Base-by-base conservation (phyloP, 257 asterid genomes). In the Ilex asprella region DNA sequence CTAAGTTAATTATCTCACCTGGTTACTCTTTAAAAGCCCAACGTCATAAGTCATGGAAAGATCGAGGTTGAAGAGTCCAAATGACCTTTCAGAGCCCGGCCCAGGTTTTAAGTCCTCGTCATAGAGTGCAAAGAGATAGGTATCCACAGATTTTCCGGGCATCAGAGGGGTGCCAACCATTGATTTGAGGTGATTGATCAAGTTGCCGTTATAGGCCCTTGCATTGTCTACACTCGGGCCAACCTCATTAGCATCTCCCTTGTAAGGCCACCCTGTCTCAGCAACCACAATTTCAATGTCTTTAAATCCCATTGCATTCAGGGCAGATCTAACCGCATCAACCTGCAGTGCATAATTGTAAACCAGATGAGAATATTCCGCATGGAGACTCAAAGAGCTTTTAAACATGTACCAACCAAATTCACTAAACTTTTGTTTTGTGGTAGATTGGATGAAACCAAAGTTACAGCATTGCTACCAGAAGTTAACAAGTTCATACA, bases 241-340 rank as follows among this genome's bases (percentile, higher is more conserved):
- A n/a, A 75, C 84, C 79, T 93, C 97, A 21, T 64, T 87, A 5
- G 95, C 67, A n/a, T 87, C 99, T 8, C 99, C 99, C 78, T 82
- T 84, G 39, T 87, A 89, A 75, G 99, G 94, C 99, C 99, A 93
- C 47, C 99, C 99, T 11, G 99, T 93, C 91, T 93, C 97, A 21
- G 99, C 97, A 46, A 93, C 92, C 55, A 82, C 99, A 66, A 93
- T 85, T 79, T 93, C 96, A 10, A 87, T 76, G 55, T 93, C 96
- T 70, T 82, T 75, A 57, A 81, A 89, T 68, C 97, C 99, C 68
- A 75, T 65, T 1, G 75, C 82, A 61, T 82, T 89, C 76, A 93
- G 76, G 56, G 97, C 99, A 32, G 99, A 87, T 78, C 76, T 73
- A 56, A 89, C 81, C 7, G 95, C 92, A 75, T 93, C 99, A 55